A percentile compares a stretch with the other conserved stretches of the same genome.
These are phyloP conservation scores for Chlamydomonas eustigma DNA, from an alignment of 139 green algal species.

Conservation along the genomic window DNA sequence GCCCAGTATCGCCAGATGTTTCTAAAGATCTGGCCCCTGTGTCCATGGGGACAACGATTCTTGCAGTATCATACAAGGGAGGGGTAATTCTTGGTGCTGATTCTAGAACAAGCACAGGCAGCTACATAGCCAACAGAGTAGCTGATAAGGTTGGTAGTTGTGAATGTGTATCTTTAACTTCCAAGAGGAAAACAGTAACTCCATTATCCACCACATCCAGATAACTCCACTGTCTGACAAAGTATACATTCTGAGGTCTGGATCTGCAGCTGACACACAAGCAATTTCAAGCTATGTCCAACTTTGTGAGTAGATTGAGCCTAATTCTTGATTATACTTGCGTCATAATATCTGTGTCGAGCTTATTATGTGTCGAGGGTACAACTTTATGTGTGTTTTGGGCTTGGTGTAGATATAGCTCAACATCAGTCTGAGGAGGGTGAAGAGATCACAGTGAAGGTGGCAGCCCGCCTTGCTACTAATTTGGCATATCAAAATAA, in stretches of 20 bases:
- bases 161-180: conserved; percentile 41
- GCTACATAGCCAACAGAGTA: conserved; percentile 87
- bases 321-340: too few species aligned
- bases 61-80: conserved; percentile 79
- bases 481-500: conserved; percentile 88
- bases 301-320: conserved; percentile 12
- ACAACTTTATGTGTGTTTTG: not conserved
- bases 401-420: conserved; percentile 23
- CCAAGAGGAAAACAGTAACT: too few species aligned
- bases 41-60: conserved; percentile 79
- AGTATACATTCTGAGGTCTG: conserved; percentile 53
- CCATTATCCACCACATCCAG: not conserved
- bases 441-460: conserved; percentile 57
- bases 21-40: conserved; percentile 21
- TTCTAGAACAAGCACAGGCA: conserved; percentile 74
- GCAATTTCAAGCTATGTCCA: conserved; percentile 58
- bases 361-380: too few species aligned
- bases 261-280: conserved; percentile 55
- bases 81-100: conserved; percentile 85
- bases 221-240: conserved; percentile 58
- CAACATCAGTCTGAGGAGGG: conserved; percentile 75
- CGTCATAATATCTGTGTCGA: too few species aligned
- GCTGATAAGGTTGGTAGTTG: conserved; percentile 68
- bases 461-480: conserved; percentile 74
- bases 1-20: too few species aligned